Conservation (phyloP, 768 basidiomycete genomes). For the Cystobasidium tubakii region DNA sequence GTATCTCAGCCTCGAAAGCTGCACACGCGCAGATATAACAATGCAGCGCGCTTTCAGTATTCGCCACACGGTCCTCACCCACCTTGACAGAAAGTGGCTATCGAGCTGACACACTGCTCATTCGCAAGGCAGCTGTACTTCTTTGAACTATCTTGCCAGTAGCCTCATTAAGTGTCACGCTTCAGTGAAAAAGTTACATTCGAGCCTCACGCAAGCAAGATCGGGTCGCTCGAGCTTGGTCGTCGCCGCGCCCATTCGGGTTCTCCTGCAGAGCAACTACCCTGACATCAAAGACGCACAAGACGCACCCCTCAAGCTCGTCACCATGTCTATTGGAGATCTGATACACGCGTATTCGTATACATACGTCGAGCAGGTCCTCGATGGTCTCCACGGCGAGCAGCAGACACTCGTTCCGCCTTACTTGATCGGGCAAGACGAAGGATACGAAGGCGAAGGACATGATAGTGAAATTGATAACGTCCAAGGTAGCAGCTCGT, state of each 20-base stretch:
- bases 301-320: background rate
- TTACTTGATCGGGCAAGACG: background rate
- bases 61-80: too few species aligned
- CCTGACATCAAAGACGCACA: background rate
- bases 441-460: too few species aligned
- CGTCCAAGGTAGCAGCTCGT: background rate
- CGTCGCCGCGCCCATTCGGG: background rate
- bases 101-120: too few species aligned
- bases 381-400: slow-evolving; percentile 6
- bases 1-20: too few species aligned
- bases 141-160: too few species aligned
- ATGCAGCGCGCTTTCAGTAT: too few species aligned
- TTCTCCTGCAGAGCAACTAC: background rate
- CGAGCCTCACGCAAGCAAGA: background rate
- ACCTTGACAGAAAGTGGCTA: too few species aligned
- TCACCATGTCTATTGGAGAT: slow-evolving; percentile 1
- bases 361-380: slow-evolving; percentile 6
- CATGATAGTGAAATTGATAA: background rate
- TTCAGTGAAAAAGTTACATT: too few species aligned
- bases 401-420: background rate
- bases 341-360: slow-evolving; percentile 25
- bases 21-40: too few species aligned
- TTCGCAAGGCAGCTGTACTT: too few species aligned
- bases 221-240: background rate
- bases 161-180: too few species aligned